Percentiles rank a stretch among this genome's conserved stretches.
Conservation (phyloP, 2,329 filamentous ascomycete genomes). For the Colletotrichum magnum region DNA sequence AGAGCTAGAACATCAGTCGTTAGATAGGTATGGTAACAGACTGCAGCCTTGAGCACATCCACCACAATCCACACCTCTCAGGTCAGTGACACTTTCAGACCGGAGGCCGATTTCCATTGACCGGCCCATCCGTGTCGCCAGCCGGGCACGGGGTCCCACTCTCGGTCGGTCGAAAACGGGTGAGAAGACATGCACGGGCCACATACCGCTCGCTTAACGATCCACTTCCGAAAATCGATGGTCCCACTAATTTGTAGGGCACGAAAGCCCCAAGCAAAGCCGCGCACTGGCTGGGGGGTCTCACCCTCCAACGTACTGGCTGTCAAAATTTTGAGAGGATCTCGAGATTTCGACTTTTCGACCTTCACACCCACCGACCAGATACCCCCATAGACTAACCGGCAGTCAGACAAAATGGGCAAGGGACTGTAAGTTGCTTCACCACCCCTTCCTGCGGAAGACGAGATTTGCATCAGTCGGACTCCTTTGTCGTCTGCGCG, state of each 20-base stretch:
- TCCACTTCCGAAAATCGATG: background rate
- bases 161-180: no score
- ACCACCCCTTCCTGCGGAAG: background rate
- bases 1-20: conserved; percentile 34
- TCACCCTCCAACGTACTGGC: conserved; percentile 11
- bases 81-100: background rate
- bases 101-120: background rate
- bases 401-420: conserved; percentile 68
- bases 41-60: conserved; percentile 11
- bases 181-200: conserved; percentile 10
- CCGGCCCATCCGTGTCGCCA: background rate
- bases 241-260: conserved; percentile 13
- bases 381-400: conserved; percentile 41
- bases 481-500: background rate
- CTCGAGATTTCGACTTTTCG: conserved; percentile 15
- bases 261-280: conserved; percentile 21
- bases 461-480: conserved; percentile 4
- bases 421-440: conserved; percentile 70
- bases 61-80: no score
- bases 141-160: no score
- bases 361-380: conserved; percentile 41
- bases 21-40: conserved; percentile 26
- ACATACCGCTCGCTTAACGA: conserved; percentile 12
- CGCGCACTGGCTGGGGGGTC: background rate
- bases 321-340: conserved; percentile 1